Evolutionary conservation across 805 yeast species (phyloP), one percentile per base, ranked within the genome.

Genomic region (Maudiozyma pseudohumilis): DNA sequence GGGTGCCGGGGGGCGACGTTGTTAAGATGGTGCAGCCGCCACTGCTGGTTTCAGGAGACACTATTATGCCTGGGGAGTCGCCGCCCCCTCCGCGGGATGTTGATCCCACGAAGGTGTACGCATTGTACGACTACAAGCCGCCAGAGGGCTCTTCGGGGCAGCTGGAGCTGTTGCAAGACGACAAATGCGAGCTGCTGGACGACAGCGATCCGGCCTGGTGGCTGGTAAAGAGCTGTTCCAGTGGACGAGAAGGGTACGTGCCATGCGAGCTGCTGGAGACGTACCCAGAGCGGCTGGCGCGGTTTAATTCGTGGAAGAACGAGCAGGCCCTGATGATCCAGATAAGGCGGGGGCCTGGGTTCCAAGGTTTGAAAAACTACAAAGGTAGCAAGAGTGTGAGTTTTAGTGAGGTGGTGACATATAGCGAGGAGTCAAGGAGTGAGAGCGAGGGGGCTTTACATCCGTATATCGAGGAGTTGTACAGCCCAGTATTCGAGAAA

Each of bases 151-250:
- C 92, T 33, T 97, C 92, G 61, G 80, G 95, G 47, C 76, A 80
- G 40, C 68, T 89, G 9, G 55, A 64, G 17, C 68, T 89, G 9
- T 55, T 64, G 17, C 75, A 84, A 46, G 87, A 89, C 52, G 95
- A 86, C 49, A 78, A 94, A 2, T 88, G 92, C 44, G 66, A 72
- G 34, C 63, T 89, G 18, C 63, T 92, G 26, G 87, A 86, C 53
- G 97, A 89, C 53, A 77, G 82, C 34, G 96, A 89, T 60, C 73
- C 83, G 43, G 92, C 89, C 62, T 89, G 98, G 98, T 89, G 98
- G 97, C 66, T 88, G 9, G 89, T 92, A 48, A 58, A 71, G 50
- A 55, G 67, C 41, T 65, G 66, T 30, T 58, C 54, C 34, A 81
- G 77, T 55, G 78, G 78, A 3, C 70, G 76, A 47, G 77, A 89